A percentile compares a stretch with the other conserved stretches of the same genome.
Evolutionary conservation across 1,139 yeast genomes (phyloP).

Genomic region (Suhomyces taliae): DNA sequence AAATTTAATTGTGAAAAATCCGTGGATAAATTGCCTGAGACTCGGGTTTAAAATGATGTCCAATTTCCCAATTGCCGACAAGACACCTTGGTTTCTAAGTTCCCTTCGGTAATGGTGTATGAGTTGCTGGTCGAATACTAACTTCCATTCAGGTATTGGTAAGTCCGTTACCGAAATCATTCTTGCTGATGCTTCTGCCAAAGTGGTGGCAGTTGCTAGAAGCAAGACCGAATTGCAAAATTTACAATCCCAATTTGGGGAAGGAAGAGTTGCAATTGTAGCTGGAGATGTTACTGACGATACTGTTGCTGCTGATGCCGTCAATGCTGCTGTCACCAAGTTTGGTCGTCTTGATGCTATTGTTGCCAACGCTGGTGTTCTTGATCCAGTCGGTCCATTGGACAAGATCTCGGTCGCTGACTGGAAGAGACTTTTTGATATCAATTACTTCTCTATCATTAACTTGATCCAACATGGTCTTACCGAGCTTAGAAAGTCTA

Average conservation of each 20-base stretch:
- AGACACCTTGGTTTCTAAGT: too few relatives aligned
- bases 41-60: too few relatives aligned
- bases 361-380: constrained; percentile 84
- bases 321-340: constrained; percentile 46
- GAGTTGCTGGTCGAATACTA: constrained; percentile 10
- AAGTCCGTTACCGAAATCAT: constrained; percentile 60
- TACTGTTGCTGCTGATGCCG: constrained; percentile 37
- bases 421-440: constrained; percentile 69
- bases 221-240: constrained; percentile 47
- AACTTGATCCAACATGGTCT: constrained; percentile 57
- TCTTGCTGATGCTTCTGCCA: constrained; percentile 39
- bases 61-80: too few relatives aligned
- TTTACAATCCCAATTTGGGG: constrained; percentile 46
- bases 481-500: constrained; percentile 55
- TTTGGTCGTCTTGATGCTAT: constrained; percentile 69
- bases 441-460: constrained; percentile 79
- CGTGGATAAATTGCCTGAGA: too few relatives aligned
- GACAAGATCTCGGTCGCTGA: constrained; percentile 47
- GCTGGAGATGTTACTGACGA: constrained; percentile 68
- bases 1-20: too few relatives aligned
- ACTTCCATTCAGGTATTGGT: constrained; percentile 63
- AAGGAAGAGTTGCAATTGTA: constrained; percentile 51
- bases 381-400: constrained; percentile 73
- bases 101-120: neutral
- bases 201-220: constrained; percentile 69